Percentiles rank a stretch among this genome's conserved stretches.
Conservation (phyloP, 352 stramenopile genomes). For the Globisporangium abappressorium region DNA sequence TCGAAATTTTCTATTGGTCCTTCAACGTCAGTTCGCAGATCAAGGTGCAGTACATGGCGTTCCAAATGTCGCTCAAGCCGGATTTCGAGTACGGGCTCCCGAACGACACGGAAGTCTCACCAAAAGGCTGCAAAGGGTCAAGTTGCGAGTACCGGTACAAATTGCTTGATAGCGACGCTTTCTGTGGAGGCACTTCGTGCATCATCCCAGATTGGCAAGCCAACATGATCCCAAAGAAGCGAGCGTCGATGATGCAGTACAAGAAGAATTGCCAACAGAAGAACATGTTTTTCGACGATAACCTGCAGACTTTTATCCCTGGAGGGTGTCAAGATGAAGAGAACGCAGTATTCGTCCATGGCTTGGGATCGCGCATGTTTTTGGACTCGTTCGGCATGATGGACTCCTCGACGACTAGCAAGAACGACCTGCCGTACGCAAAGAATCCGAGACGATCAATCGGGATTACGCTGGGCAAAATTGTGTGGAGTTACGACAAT, state of each 20-base stretch:
- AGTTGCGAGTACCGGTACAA: constrained; percentile 18
- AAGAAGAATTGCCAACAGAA: constrained; percentile 15
- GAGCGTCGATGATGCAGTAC: constrained; percentile 22
- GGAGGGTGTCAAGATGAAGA: constrained; percentile 15
- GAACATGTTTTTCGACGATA: background rate
- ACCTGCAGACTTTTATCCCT: constrained; percentile 14
- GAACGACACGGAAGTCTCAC: constrained; percentile 4
- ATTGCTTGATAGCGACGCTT: constrained; percentile 11
- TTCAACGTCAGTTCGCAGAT: constrained; percentile 20
- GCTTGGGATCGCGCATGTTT: constrained; percentile 17
- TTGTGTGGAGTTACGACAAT: constrained; percentile 37
- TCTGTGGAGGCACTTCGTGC: constrained; percentile 15
- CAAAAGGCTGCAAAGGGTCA: constrained; percentile 6
- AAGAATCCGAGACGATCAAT: constrained; percentile 23
- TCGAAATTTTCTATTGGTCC: background rate
- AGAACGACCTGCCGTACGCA: constrained; percentile 7
- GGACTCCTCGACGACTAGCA: background rate
- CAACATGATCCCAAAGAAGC: constrained; percentile 16
- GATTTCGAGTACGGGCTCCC: constrained; percentile 16
- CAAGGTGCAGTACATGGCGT: constrained; percentile 14
- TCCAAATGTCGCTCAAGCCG: constrained; percentile 11
- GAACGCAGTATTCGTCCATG: constrained; percentile 19
- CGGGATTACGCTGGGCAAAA: constrained; percentile 31
- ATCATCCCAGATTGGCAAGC: constrained; percentile 21
- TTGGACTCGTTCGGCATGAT: constrained; percentile 9